Conservation (phyloP, 2,329 filamentous ascomycete species). For the Pyrenophora graminea region DNA sequence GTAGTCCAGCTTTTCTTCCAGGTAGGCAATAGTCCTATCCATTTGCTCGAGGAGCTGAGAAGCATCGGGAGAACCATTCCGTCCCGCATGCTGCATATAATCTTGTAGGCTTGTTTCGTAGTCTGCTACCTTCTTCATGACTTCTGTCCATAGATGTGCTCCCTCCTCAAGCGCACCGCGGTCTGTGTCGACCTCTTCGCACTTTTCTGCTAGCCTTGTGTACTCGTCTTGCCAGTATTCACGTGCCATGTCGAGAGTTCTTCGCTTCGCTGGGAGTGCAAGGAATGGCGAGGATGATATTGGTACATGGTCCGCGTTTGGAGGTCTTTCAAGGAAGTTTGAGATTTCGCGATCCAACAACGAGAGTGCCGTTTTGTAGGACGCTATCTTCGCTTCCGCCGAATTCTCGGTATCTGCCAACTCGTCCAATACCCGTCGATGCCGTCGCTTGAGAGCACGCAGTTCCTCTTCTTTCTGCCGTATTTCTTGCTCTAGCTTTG, state of each 20-base stretch:
- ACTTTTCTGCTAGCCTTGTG: slow-evolving; percentile 58
- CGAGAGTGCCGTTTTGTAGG: slow-evolving; percentile 68
- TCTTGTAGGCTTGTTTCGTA: slow-evolving; percentile 69
- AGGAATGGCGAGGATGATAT: slow-evolving; percentile 56
- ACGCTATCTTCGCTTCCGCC: slow-evolving; percentile 71
- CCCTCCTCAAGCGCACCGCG: slow-evolving; percentile 69
- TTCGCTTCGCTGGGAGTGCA: slow-evolving; percentile 64
- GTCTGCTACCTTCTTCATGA: slow-evolving; percentile 61
- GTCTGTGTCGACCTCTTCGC: slow-evolving; percentile 63
- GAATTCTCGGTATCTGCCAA: slow-evolving; percentile 67
- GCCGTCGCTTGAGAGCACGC: slow-evolving; percentile 62
- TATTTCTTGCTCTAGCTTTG: slow-evolving; percentile 65
- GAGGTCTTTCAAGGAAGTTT: slow-evolving; percentile 63
- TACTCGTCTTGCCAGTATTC: slow-evolving; percentile 72
- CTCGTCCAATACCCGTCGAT: slow-evolving; percentile 62
- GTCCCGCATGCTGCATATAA: slow-evolving; percentile 51
- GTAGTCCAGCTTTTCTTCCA: slow-evolving; percentile 59
- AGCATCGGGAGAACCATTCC: slow-evolving; percentile 21
- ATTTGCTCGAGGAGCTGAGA: slow-evolving; percentile 52
- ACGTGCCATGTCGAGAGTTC: slow-evolving; percentile 71
- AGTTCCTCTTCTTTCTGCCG: slow-evolving; percentile 67
- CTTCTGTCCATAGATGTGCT: slow-evolving; percentile 67
- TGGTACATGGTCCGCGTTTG: slow-evolving; percentile 41
- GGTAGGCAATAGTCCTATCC: slow-evolving; percentile 57
- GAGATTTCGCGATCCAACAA: slow-evolving; percentile 68